Percentiles rank a stretch among this genome's conserved stretches.
These are phyloP conservation scores for Sphagnum magellanicum DNA, from an alignment of 228 moss, liverwort and hornwort genomes.

Conservation along the genomic window DNA sequence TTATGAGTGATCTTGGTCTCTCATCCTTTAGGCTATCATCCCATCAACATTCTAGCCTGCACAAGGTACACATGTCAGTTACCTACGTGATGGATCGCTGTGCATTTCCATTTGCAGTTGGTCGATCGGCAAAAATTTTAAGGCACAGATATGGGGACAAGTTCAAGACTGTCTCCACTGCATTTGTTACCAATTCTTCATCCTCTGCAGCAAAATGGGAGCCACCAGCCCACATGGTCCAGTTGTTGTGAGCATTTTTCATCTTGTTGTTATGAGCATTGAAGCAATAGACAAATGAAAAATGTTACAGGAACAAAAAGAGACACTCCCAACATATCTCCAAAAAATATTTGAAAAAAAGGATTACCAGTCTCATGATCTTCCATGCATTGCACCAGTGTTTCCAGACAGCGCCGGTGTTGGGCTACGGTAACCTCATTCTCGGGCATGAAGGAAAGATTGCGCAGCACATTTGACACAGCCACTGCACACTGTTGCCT, in stretches of 20 bases:
- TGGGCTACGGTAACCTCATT: conserved; percentile 80
- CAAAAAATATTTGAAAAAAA: too few species aligned
- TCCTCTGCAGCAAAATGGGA: conserved; percentile 47
- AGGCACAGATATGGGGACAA: conserved; percentile 77
- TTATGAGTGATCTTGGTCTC: too few species aligned
- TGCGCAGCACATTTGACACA: conserved; percentile 84
- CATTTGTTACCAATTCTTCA: conserved; percentile 85
- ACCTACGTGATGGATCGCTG: conserved; percentile 62
- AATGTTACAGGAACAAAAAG: too few species aligned
- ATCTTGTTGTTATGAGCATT: not conserved
- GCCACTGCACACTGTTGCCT: conserved; percentile 89
- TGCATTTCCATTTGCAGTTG: conserved; percentile 24
- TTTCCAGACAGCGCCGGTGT: conserved; percentile 65
- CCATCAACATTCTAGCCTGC: not conserved
- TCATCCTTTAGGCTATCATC: not conserved
- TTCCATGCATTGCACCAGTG: conserved; percentile 71
- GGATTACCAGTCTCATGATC: conserved; percentile 64
- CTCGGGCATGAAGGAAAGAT: conserved; percentile 91
- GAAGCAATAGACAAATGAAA: too few species aligned
- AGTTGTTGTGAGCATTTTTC: not conserved
- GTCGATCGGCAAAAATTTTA: conserved; percentile 64
- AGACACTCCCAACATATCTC: too few species aligned
- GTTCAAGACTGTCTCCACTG: conserved; percentile 73
- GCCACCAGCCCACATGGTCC: not conserved
- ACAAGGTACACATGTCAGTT: not conserved